Conservation (phyloP, 2,329 filamentous ascomycete genomes). For the Cercospora canescens region DNA sequence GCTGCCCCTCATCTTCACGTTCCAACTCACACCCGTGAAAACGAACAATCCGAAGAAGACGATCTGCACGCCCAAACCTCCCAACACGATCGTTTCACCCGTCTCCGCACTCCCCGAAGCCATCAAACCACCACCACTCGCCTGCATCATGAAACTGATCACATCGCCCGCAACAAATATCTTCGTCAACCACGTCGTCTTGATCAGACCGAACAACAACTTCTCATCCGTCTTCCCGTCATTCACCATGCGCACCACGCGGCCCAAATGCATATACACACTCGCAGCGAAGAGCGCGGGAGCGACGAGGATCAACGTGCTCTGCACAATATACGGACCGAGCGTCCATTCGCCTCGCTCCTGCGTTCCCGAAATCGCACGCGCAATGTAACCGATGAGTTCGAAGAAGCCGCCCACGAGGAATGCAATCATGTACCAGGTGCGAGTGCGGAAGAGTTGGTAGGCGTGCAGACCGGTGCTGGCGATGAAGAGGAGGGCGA, state of each 20-base stretch:
- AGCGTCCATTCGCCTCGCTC: conserved; percentile 45
- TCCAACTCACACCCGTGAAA: conserved; percentile 32
- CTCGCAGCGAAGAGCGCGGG: conserved; percentile 53
- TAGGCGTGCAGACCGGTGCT: conserved; percentile 39
- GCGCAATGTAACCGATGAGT: conserved; percentile 54
- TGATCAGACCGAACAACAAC: conserved; percentile 39
- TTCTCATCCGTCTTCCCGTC: conserved; percentile 31
- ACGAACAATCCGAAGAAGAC: conserved; percentile 54
- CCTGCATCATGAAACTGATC: conserved; percentile 50
- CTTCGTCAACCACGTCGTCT: conserved; percentile 46
- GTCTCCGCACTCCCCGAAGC: conserved; percentile 28
- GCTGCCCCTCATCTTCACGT: conserved; percentile 26
- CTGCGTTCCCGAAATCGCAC: conserved; percentile 42
- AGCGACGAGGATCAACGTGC: conserved; percentile 49
- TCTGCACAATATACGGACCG: conserved; percentile 45
- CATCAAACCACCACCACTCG: conserved; percentile 11
- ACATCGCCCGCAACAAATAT: conserved; percentile 52
- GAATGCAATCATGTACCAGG: conserved; percentile 56
- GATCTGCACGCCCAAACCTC: conserved; percentile 53
- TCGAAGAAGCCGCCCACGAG: conserved; percentile 55
- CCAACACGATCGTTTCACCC: conserved; percentile 49
- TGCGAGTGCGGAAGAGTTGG: conserved; percentile 41
- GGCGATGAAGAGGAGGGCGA: conserved; percentile 32
- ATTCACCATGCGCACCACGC: conserved; percentile 46
- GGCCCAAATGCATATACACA: conserved; percentile 52